These are phyloP conservation scores for Talaromyces sp. DNA, from an alignment of 2,329 filamentous ascomycete genomes.

Conservation along the genomic window DNA sequence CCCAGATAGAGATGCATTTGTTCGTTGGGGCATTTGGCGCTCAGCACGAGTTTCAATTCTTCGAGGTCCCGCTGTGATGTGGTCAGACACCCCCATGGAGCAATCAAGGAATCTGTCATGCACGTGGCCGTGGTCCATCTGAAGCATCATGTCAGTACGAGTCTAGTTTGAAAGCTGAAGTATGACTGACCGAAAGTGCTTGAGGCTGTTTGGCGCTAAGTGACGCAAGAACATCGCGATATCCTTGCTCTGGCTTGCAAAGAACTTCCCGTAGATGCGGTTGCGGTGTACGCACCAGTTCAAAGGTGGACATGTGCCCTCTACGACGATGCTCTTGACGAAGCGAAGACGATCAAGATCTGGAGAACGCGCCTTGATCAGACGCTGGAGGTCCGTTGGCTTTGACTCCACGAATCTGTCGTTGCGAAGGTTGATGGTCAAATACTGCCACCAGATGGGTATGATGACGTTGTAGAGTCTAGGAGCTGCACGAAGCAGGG, in stretches of 20 bases:
- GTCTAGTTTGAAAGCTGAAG: neutral
- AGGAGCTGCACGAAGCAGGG: conserved; percentile 1
- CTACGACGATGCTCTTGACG: neutral
- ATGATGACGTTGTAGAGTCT: conserved; percentile 3
- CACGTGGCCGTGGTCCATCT: conserved; percentile 10
- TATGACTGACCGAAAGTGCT: neutral
- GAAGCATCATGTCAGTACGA: neutral
- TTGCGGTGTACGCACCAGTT: conserved; percentile 3
- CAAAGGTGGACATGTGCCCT: neutral
- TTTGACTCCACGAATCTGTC: neutral
- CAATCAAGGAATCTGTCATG: neutral
- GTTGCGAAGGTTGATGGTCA: conserved; percentile 3
- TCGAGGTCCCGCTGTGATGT: conserved; percentile 3
- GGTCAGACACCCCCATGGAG: conserved; percentile 1
- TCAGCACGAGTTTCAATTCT: conserved; percentile 3
- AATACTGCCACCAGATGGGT: neutral
- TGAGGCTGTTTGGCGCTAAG: conserved; percentile 1
- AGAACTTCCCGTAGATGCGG: neutral
- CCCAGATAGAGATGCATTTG: neutral
- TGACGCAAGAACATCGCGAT: neutral
- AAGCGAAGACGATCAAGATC: neutral
- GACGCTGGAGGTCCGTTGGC: neutral
- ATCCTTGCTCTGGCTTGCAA: neutral
- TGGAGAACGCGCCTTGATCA: neutral
- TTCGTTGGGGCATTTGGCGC: neutral